phyloP scores from a whole-genome alignment of 352 stramenopile genomes.

The Pythium sukuiense region DNA sequence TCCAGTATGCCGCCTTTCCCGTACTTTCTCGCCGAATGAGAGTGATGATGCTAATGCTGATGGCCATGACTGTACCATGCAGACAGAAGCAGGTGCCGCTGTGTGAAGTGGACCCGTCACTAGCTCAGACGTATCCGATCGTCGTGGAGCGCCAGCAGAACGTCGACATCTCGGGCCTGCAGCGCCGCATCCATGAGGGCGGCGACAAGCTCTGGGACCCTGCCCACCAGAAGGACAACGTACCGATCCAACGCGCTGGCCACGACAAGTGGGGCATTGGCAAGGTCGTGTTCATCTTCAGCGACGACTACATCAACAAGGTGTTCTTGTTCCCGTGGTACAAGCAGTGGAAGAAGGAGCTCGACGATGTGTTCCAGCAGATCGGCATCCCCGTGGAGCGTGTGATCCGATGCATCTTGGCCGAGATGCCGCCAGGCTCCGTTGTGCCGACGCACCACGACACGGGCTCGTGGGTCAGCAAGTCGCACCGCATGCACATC shows the following conservation, averaged over 20 bases:
- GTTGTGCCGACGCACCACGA: slow-evolving; percentile 98
- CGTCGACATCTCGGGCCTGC: slow-evolving; percentile 64
- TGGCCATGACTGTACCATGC: slow-evolving; percentile 4
- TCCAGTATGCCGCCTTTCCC: slow-evolving; percentile 13
- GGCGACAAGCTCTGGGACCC: slow-evolving; percentile 69
- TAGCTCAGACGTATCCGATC: slow-evolving; percentile 45
- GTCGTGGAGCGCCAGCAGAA: slow-evolving; percentile 58
- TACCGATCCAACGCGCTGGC: slow-evolving; percentile 91
- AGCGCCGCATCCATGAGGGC: slow-evolving; percentile 51
- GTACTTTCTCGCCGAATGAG: background rate
- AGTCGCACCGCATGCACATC: slow-evolving; percentile 97
- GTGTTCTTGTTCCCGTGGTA: slow-evolving; percentile 97
- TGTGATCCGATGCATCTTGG: slow-evolving; percentile 95
- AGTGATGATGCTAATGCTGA: background rate
- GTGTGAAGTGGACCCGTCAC: slow-evolving; percentile 45
- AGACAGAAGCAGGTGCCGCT: slow-evolving; percentile 78
- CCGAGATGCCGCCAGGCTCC: slow-evolving; percentile 93
- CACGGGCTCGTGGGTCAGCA: slow-evolving; percentile 95
- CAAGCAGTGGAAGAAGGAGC: slow-evolving; percentile 73
- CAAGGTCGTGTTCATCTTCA: slow-evolving; percentile 98
- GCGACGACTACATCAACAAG: slow-evolving; percentile 96
- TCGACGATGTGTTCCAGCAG: slow-evolving; percentile 88
- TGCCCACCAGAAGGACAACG: slow-evolving; percentile 78
- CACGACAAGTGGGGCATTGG: slow-evolving; percentile 98
- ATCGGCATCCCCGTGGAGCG: slow-evolving; percentile 82